These are phyloP conservation scores for Penicillium olsonii DNA, from an alignment of 2,329 filamentous ascomycete species.

Conservation along the genomic window DNA sequence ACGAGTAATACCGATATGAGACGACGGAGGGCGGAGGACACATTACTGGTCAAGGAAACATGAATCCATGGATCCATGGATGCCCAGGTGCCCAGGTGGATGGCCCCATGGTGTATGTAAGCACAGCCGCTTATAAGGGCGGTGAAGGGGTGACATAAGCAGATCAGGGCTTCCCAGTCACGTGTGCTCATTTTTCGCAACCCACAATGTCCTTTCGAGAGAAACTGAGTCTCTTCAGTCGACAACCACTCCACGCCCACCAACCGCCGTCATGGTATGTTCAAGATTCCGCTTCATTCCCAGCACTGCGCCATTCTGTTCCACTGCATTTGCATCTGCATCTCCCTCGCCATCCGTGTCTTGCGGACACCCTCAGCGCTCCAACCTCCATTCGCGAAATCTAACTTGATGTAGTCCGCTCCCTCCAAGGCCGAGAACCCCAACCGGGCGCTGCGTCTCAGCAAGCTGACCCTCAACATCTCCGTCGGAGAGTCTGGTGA, in stretches of 20 bases:
- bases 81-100: too few relatives aligned
- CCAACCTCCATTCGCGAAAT: conserved; percentile 12
- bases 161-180: conserved; percentile 9
- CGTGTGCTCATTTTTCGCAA: neutral
- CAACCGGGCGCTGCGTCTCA: conserved; percentile 99
- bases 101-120: too few relatives aligned
- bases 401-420: conserved; percentile 61
- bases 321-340: neutral
- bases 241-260: conserved; percentile 42
- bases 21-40: too few relatives aligned
- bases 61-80: too few relatives aligned
- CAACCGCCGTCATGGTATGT: conserved; percentile 56
- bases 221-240: conserved; percentile 34
- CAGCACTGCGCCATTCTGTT: neutral
- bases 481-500: conserved; percentile 99
- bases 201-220: conserved; percentile 18
- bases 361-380: neutral
- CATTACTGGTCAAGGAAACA: too few relatives aligned
- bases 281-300: neutral
- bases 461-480: conserved; percentile 99
- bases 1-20: too few relatives aligned
- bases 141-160: too few relatives aligned
- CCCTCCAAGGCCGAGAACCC: conserved; percentile 85
- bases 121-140: too few relatives aligned
- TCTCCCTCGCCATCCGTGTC: neutral